phyloP scores from a whole-genome alignment of 2,329 filamentous ascomycete species.

The Neonectria faginata region DNA sequence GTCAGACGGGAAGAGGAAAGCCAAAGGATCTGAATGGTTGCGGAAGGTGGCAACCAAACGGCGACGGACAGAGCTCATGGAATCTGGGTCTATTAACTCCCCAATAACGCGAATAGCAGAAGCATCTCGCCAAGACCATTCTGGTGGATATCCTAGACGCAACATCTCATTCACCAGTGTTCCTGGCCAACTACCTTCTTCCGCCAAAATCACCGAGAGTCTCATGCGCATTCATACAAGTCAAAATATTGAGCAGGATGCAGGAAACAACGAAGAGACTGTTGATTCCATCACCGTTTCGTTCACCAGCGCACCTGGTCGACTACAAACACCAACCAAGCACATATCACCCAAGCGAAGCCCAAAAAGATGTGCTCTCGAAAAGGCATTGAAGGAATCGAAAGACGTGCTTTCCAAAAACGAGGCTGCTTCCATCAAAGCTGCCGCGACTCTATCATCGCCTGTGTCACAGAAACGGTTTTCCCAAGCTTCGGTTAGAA shows the following conservation, averaged over 20 bases:
- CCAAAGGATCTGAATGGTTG: conserved; percentile 48
- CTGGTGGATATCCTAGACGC: background rate
- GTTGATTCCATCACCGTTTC: conserved; percentile 16
- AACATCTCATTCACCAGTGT: conserved; percentile 39
- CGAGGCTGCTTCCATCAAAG: conserved; percentile 27
- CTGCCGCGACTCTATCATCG: conserved; percentile 43
- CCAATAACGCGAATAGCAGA: conserved; percentile 29
- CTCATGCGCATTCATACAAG: background rate
- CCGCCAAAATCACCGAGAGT: conserved; percentile 11
- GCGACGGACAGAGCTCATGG: conserved; percentile 38
- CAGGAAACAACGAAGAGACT: conserved; percentile 33
- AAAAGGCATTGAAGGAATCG: conserved; percentile 19
- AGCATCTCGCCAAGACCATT: conserved; percentile 2
- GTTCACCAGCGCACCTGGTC: conserved; percentile 13
- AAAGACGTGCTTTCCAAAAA: conserved; percentile 35
- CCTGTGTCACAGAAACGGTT: conserved; percentile 44
- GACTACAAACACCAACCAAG: conserved; percentile 26
- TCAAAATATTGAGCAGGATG: background rate
- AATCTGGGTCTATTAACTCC: conserved; percentile 37
- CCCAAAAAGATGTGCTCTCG: conserved; percentile 8
- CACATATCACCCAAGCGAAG: conserved; percentile 29
- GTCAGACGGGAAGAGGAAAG: conserved; percentile 44
- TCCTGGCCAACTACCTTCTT: conserved; percentile 35
- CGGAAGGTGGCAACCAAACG: conserved; percentile 49
- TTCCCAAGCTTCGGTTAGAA: conserved; percentile 17